phyloP scores from a whole-genome alignment of 192 early-diverging fungal species.

The Coemansia erecta region DNA sequence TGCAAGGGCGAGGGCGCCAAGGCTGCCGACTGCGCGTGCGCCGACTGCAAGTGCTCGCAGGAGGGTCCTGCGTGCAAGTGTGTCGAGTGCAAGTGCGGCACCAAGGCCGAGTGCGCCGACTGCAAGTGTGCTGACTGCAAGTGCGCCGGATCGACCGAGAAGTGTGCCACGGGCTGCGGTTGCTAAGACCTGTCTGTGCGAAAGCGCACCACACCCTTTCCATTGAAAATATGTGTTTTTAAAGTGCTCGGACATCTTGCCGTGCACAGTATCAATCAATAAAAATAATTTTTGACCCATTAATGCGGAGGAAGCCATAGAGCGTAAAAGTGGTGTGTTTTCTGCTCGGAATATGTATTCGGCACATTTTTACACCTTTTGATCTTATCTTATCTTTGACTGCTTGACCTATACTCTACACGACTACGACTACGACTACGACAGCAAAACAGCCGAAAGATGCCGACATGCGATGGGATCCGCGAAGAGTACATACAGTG shows the following conservation, averaged over 20 bases:
- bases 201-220: too few species aligned
- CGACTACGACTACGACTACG: too few species aligned
- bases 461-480: constrained; percentile 51
- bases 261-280: neutral
- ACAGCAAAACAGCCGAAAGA: constrained; percentile 3
- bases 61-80: constrained; percentile 3
- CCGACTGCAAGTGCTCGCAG: constrained; percentile 17
- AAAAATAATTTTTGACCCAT: neutral
- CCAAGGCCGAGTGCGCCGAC: constrained; percentile 1
- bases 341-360: too few species aligned
- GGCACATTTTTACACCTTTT: neutral
- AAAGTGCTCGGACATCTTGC: too few species aligned
- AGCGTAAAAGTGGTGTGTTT: too few species aligned
- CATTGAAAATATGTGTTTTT: too few species aligned
- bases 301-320: too few species aligned
- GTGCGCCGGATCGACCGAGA: constrained; percentile 12
- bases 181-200: constrained; percentile 4
- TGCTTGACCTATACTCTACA: too few species aligned
- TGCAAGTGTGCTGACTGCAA: constrained; percentile 18
- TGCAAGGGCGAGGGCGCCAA: constrained; percentile 21
- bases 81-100: constrained; percentile 12
- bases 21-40: constrained; percentile 22
- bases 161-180: constrained; percentile 16
- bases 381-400: neutral
- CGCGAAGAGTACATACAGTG: constrained; percentile 50